Base-by-base conservation (phyloP, 2,329 filamentous ascomycete species). In the Alternaria viburni region DNA sequence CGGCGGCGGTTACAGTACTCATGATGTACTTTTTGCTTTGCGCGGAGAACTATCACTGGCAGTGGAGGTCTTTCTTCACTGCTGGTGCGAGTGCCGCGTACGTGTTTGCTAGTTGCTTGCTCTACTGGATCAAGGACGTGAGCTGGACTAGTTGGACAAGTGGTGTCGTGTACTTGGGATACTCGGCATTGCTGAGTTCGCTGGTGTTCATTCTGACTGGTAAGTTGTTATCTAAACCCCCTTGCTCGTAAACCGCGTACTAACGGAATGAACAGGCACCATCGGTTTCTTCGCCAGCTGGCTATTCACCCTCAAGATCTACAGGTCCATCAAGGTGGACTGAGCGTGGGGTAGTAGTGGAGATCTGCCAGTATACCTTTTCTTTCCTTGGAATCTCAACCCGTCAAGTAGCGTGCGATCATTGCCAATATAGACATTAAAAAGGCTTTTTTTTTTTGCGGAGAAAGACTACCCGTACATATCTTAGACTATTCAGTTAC, bases 41-140 rank as follows among this genome's bases (percentile, higher is more conserved):
- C 77, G 90, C 93, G 0, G 96, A 99, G 83, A 96, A 99, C 82
- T 99, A 99, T 82, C 92, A 97, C 80, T 99, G 96, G 96, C 96
- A 98, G 74, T 99, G 96, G 96, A 89, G 96, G 56, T 90, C 93
- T 6, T 99, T 99, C 83, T 87, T 93, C 63, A 95, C 93, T 3
- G 93, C 93, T 1, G 96, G 96, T 62, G 95, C 93, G 76, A 96
- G 91, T 56, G 94, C 94, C 1, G 88, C 88, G 13, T 99, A 98
- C 78, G 93, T 99, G 49, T 98, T 98, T 80, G 83, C 91, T 43
- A 96, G 97, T 80, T 94, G 93, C 57, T 81, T 99, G 70, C 86
- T 97, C 57, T 98, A 97, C 82, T 96, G 96, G 87, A 83, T 93
- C 36, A 94, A 92, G 74, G 93, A 95, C 79, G 85, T 98, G 62